Base-by-base conservation (phyloP, 306 rosid species). In the Myrica gale region DNA sequence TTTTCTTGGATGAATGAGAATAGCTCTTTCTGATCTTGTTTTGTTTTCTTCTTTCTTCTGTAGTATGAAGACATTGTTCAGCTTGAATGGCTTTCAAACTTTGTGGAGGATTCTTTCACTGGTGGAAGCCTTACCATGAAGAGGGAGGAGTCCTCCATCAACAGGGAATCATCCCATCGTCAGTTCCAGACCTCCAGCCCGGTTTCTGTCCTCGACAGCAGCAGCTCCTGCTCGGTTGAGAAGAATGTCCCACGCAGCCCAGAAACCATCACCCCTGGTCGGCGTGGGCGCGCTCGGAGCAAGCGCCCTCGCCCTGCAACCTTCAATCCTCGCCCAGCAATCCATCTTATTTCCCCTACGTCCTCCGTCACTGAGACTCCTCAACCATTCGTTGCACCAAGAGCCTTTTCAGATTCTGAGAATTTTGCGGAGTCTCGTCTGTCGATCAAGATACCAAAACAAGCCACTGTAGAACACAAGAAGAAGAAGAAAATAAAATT, bases 11-110 rank as follows among this genome's bases (percentile, higher is more conserved):
- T 73, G 19, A 11, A 70, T 58, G 9, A 12, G 52, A 13, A 20
- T 23, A 72, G 45, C 5, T 42, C 7, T 51, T 1, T 19, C 16
- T 87, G 84, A 60, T 62, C 70, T 19, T 82, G 67, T 50, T 75
- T 65, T 60, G 58, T n/a, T 54, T 43, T 46, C 51, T 19, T 17
- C 16, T 41, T 45, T 72, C 23, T 41, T 17, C 84, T 54, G 5
- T 88, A 96, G 99, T 92, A 89, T 63, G 97, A 92, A 54, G 99
- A 96, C 82, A 90, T 95, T 58, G 90, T 92, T 26, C 97, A 89
- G 62, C 62, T 92, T 91, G 98, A 96, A 79, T 96, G 99, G 99
- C 87, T 96, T 15, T 96, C 98, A 11, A 90, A 81, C 26, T 89
- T 96, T 75, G 93, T 87, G 79, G 99, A 96, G 80, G 97, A 96